Evolutionary conservation across 306 rosid genomes (phyloP).

Genomic region (Vicia sativa): DNA sequence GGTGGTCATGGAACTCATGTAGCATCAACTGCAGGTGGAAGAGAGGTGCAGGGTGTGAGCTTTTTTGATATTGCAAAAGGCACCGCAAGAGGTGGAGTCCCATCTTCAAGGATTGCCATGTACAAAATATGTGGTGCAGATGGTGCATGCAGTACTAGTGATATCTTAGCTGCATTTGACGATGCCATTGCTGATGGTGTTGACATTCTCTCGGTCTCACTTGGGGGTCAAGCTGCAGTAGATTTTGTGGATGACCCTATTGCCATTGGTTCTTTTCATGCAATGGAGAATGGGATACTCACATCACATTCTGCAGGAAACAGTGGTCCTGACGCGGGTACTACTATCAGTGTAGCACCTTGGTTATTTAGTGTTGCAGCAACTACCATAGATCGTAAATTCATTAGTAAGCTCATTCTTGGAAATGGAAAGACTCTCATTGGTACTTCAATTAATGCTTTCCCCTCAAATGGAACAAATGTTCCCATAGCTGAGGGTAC

Average conservation of each 20-base stretch:
- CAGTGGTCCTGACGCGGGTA: neutral
- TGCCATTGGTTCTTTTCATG: conserved; percentile 20
- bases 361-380: conserved; percentile 17
- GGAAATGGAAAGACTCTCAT: neutral
- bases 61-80: neutral
- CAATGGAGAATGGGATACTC: conserved; percentile 16
- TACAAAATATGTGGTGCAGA: neutral
- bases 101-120: neutral
- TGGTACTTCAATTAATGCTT: neutral
- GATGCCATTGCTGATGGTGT: no score
- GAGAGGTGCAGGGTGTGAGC: neutral
- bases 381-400: conserved; percentile 1
- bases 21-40: neutral
- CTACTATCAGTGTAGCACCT: neutral
- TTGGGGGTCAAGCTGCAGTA: fast-evolving
- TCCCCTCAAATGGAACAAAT: neutral
- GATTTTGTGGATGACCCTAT: neutral
- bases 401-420: neutral
- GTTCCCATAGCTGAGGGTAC: neutral
- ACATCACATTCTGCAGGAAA: conserved; percentile 13
- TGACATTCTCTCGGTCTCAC: neutral
- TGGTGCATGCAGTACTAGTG: neutral
- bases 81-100: neutral
- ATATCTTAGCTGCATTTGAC: neutral
- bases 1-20: conserved; percentile 35